Percentiles rank a stretch among this genome's conserved stretches.
phyloP scores from a whole-genome alignment of 2,329 filamentous ascomycete species.

The Fusarium keratoplasticum region DNA sequence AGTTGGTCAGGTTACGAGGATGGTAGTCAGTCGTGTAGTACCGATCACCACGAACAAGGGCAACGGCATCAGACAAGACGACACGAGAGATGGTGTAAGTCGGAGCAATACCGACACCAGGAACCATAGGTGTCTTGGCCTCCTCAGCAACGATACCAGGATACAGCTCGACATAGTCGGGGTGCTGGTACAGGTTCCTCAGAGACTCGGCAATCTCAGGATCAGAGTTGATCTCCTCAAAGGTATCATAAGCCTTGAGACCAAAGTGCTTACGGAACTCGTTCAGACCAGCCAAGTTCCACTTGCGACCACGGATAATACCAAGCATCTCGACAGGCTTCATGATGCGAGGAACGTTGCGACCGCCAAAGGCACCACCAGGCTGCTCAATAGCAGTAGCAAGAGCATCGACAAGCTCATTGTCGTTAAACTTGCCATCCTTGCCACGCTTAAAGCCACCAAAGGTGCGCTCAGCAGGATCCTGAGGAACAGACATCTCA shows the following conservation, averaged over 20 bases:
- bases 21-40: constrained; percentile 85
- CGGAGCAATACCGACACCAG: constrained; percentile 79
- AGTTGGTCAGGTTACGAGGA: constrained; percentile 81
- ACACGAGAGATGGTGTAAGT: constrained; percentile 83
- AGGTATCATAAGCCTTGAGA: constrained; percentile 79
- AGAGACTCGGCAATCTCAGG: constrained; percentile 75
- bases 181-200: constrained; percentile 78
- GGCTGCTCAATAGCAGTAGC: constrained; percentile 78
- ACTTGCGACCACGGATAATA: constrained; percentile 80
- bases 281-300: constrained; percentile 83
- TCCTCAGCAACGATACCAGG: constrained; percentile 82
- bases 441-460: constrained; percentile 71
- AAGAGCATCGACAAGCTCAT: constrained; percentile 79
- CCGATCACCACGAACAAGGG: constrained; percentile 81
- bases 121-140: constrained; percentile 78
- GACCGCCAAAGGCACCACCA: constrained; percentile 79
- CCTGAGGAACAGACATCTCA: constrained; percentile 68
- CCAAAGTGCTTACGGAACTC: constrained; percentile 88
- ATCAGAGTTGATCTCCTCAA: constrained; percentile 87
- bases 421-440: constrained; percentile 79
- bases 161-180: constrained; percentile 84
- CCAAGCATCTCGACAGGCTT: constrained; percentile 83
- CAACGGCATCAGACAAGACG: constrained; percentile 81
- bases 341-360: constrained; percentile 79
- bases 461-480: constrained; percentile 78